A percentile compares a stretch with the other conserved stretches of the same genome.
Evolutionary conservation across 2,329 filamentous ascomycete genomes (phyloP).

Genomic region (Stagonosporopsis rhizophila): DNA sequence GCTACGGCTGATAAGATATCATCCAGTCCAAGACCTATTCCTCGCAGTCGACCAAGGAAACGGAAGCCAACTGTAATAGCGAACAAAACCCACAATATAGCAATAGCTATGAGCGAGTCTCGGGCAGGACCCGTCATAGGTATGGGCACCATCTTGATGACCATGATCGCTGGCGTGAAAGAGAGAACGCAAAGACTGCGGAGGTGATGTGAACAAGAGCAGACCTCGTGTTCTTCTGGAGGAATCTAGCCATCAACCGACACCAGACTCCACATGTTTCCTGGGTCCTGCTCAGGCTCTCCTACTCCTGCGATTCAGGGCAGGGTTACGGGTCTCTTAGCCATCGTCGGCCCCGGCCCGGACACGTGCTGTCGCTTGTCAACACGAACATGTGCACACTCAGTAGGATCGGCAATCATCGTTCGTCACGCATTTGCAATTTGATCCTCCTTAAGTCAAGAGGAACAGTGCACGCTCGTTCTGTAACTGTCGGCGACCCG

Average conservation of each 20-base stretch:
- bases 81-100: conserved; percentile 27
- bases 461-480: conserved; percentile 8
- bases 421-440: conserved; percentile 1
- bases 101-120: conserved; percentile 30
- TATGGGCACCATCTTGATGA: conserved; percentile 17
- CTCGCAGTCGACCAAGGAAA: conserved; percentile 22
- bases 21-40: conserved; percentile 29
- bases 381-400: not conserved
- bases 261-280: conserved; percentile 9
- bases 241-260: not conserved
- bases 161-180: conserved; percentile 13
- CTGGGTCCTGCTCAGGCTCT: conserved; percentile 4
- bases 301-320: conserved; percentile 9
- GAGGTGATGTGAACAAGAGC: conserved; percentile 7
- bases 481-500: conserved; percentile 3
- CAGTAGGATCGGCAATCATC: conserved; percentile 1
- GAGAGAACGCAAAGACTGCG: conserved; percentile 5
- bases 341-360: not conserved
- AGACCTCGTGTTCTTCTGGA: conserved; percentile 1
- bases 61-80: conserved; percentile 22
- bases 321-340: conserved; percentile 2
- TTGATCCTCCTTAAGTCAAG: not conserved
- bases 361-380: not conserved
- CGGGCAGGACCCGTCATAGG: conserved; percentile 28
- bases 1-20: conserved; percentile 26